Percentiles rank a stretch among this genome's conserved stretches.
Conservation (phyloP, 345 rosid species). For the Murraya paniculata region DNA sequence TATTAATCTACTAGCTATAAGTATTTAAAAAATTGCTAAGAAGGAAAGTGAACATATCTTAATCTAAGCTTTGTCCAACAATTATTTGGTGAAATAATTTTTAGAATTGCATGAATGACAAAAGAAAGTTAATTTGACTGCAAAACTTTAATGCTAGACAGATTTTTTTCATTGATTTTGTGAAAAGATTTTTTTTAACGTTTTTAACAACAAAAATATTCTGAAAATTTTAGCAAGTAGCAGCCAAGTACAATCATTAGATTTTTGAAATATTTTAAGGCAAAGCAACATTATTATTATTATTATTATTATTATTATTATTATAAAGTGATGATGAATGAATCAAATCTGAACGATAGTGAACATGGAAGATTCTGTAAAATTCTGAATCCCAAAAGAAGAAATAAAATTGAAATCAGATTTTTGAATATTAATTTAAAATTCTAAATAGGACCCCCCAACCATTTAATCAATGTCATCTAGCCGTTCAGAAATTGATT, state of each 20-base stretch:
- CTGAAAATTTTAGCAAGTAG: too few species aligned
- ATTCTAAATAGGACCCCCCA: neutral
- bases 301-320: too few species aligned
- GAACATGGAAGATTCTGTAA: neutral
- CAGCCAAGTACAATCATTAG: neutral
- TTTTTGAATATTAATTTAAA: neutral
- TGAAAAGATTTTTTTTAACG: neutral
- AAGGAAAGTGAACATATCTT: too few species aligned
- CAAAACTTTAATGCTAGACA: too few species aligned
- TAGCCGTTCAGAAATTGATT: neutral
- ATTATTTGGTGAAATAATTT: too few species aligned
- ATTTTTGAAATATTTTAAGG: neutral
- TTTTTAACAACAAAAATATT: too few species aligned
- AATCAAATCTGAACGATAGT: neutral
- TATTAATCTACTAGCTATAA: neutral
- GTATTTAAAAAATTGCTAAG: neutral
- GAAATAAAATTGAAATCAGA: neutral
- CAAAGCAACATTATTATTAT: too few species aligned
- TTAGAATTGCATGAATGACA: too few species aligned
- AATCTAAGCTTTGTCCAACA: neutral
- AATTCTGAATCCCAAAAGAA: neutral
- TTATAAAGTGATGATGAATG: neutral
- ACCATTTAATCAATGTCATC: neutral
- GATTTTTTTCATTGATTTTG: neutral
- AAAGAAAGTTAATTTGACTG: too few species aligned